Base-by-base conservation (phyloP, 139 green algal genomes). In the Spirogloea muscicola region DNA sequence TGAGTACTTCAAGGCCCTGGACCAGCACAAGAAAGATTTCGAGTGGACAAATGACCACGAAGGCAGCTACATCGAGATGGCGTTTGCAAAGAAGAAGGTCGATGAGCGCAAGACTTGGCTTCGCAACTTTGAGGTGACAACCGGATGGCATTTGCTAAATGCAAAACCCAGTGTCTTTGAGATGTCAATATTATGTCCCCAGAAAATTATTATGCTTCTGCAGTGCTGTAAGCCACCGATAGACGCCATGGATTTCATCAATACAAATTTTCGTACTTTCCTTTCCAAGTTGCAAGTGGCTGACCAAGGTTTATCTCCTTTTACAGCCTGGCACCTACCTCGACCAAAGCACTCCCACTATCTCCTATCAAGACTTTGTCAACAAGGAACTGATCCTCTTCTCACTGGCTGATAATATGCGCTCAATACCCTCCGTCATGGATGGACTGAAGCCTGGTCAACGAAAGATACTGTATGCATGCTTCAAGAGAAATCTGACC, bases 31-130 rank as follows among this genome's bases (percentile, higher is more conserved):
- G 36, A 88, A 88, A 58, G 64, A 52, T 25, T 98, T 98, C 82
- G 80, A 91, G 5, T 97, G 89, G 87, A 66, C 82, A 16, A 89
- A 88, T 91, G 65, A 84, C 78, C 33, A 52, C 25, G 94, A 98
- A 67, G 89, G 86, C 25, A 37, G 84, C 25, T 82, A 83, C 33
- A 93, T 99, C 29, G 91, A 98, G 77, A 91, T 98, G 91, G 95
- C 93, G 0, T 99, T 99, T 84, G 91, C 83, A 81, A 98, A 98
- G 88, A 98, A 98, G 85, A 89, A 91, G 46, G 86, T 97, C n/a
- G 93, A 98, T 5, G 91, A 97, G 58, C 89, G 95, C 58, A 99
- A 99, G 85, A 41, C 81, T 13, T 99, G 95, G 95, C 89, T 99
- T 40, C 84, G 38, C 18, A 74, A 85, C 55, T 76, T 46, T 59